Evolutionary conservation across 1,284 basidiomycete genomes (phyloP).

Genomic region (Porogramme epimiltina): DNA sequence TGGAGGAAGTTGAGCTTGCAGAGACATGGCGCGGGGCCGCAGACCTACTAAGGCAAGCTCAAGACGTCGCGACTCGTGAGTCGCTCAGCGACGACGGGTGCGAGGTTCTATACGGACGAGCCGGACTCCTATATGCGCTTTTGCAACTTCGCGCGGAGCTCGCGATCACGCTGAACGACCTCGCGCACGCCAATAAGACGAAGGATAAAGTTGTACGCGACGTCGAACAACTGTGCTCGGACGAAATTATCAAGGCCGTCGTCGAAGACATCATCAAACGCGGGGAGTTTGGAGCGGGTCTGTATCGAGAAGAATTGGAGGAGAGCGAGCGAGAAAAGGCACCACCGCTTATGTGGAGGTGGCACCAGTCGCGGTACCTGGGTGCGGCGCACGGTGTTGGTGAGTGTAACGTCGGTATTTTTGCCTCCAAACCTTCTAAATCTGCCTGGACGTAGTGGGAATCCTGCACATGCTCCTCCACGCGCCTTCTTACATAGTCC

Average conservation of each 20-base stretch:
- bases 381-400: conserved; percentile 59
- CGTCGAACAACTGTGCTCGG: conserved; percentile 20
- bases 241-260: conserved; percentile 29
- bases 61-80: conserved; percentile 23
- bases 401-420: conserved; percentile 27
- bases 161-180: conserved; percentile 14
- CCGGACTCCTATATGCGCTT: conserved; percentile 54
- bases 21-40: conserved; percentile 23
- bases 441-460: conserved; percentile 38
- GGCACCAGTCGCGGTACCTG: conserved; percentile 55
- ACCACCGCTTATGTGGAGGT: conserved; percentile 57
- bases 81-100: conserved; percentile 41
- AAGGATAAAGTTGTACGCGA: conserved; percentile 18
- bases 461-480: conserved; percentile 52
- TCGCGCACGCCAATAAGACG: conserved; percentile 9
- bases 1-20: conserved; percentile 19
- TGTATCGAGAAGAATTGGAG: conserved; percentile 31
- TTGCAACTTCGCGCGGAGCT: conserved; percentile 39
- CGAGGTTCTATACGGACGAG: conserved; percentile 59
- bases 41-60: conserved; percentile 24
- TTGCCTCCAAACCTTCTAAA: too few relatives aligned
- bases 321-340: conserved; percentile 15
- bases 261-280: conserved; percentile 48
- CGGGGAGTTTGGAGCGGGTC: conserved; percentile 43
- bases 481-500: conserved; percentile 39